Conservation (phyloP, 805 yeast species). For the Metschnikowia similis region DNA sequence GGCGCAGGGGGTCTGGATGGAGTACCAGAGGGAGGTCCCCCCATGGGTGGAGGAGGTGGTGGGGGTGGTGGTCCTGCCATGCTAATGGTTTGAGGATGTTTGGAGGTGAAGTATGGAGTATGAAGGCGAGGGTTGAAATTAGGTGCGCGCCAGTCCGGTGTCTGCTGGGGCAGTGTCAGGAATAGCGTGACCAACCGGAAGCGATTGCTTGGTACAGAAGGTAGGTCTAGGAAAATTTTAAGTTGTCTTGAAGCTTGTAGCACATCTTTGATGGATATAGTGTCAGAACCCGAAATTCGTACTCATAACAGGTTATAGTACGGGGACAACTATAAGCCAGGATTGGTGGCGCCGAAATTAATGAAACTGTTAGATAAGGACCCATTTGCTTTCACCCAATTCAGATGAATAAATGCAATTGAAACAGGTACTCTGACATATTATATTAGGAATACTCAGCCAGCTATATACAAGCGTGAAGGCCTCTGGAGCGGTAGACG, state of each 20-base stretch:
- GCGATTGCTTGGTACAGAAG: too few relatives aligned
- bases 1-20: constrained; percentile 21
- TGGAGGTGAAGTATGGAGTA: background rate
- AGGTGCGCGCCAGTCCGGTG: background rate
- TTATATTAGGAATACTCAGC: background rate
- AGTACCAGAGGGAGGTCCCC: constrained; percentile 15
- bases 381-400: too few relatives aligned
- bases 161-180: background rate
- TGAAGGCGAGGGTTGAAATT: background rate
- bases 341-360: too few relatives aligned
- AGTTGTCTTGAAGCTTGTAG: too few relatives aligned
- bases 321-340: too few relatives aligned
- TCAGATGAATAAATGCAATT: too few relatives aligned
- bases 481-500: background rate
- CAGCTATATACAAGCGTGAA: background rate
- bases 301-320: too few relatives aligned
- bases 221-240: too few relatives aligned
- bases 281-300: too few relatives aligned
- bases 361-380: too few relatives aligned
- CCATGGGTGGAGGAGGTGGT: constrained; percentile 26
- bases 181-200: too few relatives aligned
- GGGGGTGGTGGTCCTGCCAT: constrained; percentile 47
- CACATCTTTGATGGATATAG: too few relatives aligned
- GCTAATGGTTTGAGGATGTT: background rate
- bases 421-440: background rate